Evolutionary conservation across 202 grass and related monocot genomes (phyloP).

Genomic region (Elaeis oleifera): DNA sequence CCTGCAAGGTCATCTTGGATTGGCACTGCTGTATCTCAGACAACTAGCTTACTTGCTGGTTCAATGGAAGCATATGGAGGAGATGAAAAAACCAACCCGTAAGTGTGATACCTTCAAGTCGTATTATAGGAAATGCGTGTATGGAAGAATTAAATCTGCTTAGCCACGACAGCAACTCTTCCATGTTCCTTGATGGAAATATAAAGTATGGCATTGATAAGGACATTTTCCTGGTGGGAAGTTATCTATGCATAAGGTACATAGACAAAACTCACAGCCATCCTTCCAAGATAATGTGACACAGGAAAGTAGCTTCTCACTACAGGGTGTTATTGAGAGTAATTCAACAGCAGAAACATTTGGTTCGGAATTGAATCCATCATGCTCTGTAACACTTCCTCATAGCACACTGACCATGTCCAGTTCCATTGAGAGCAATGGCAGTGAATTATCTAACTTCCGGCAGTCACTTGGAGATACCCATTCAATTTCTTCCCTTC

Average conservation of each 20-base stretch:
- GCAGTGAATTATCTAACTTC: constrained; percentile 32
- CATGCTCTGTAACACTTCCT: constrained; percentile 21
- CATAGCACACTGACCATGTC: constrained; percentile 30
- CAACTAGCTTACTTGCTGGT: background rate
- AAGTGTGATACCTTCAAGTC: background rate
- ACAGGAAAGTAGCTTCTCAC: constrained; percentile 11
- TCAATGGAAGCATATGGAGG: constrained; percentile 2
- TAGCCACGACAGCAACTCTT: background rate
- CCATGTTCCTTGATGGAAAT: constrained; percentile 3
- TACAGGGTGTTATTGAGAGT: constrained; percentile 20
- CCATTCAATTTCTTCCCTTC: constrained; percentile 36
- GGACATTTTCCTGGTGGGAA: background rate
- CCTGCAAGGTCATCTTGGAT: background rate
- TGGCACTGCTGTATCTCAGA: background rate
- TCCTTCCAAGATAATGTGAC: constrained; percentile 23
- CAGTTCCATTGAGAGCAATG: constrained; percentile 41
- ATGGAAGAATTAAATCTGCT: background rate
- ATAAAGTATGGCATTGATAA: constrained; percentile 3
- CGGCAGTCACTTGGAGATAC: constrained; percentile 30
- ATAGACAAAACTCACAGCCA: constrained; percentile 21
- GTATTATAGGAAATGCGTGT: constrained; percentile 1
- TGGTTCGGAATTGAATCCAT: constrained; percentile 20
- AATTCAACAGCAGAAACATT: constrained; percentile 29
- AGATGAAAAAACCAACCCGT: background rate
- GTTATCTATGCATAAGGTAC: constrained; percentile 17